phyloP scores from a whole-genome alignment of 2,329 filamentous ascomycete genomes.

The Metarhizium rileyi region DNA sequence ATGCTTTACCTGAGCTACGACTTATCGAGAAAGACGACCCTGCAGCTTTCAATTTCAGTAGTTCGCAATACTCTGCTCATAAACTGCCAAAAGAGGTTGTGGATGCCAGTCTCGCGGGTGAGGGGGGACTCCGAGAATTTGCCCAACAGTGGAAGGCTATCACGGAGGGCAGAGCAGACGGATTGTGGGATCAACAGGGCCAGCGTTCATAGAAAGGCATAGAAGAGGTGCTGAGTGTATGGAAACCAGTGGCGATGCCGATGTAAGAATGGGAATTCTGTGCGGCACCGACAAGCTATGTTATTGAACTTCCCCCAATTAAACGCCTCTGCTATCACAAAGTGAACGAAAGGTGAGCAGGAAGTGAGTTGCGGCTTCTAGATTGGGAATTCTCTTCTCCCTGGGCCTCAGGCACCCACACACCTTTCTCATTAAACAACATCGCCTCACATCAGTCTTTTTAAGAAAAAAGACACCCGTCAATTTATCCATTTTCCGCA shows the following conservation, averaged over 20 bases:
- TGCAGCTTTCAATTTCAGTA: constrained; percentile 76
- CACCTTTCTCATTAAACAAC: not conserved
- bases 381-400: not conserved
- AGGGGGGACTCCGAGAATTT: constrained; percentile 74
- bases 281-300: not conserved
- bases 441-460: not conserved
- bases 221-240: not conserved
- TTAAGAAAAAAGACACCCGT: not conserved
- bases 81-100: constrained; percentile 93
- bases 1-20: constrained; percentile 67
- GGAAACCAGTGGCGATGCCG: not conserved
- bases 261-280: not conserved
- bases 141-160: constrained; percentile 63
- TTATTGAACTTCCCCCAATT: not conserved
- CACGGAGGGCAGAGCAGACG: constrained; percentile 29
- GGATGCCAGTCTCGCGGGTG: constrained; percentile 54
- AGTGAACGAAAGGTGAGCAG: constrained; percentile 5
- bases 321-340: not conserved
- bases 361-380: constrained; percentile 9
- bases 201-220: not conserved
- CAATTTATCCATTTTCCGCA: not conserved
- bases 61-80: constrained; percentile 85
- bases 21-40: constrained; percentile 78
- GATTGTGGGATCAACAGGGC: constrained; percentile 28
- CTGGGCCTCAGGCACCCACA: constrained; percentile 7